A percentile compares a stretch with the other conserved stretches of the same genome.
phyloP scores from a whole-genome alignment of 1,139 yeast species.

The Yamadazyma songkhlaensis region DNA sequence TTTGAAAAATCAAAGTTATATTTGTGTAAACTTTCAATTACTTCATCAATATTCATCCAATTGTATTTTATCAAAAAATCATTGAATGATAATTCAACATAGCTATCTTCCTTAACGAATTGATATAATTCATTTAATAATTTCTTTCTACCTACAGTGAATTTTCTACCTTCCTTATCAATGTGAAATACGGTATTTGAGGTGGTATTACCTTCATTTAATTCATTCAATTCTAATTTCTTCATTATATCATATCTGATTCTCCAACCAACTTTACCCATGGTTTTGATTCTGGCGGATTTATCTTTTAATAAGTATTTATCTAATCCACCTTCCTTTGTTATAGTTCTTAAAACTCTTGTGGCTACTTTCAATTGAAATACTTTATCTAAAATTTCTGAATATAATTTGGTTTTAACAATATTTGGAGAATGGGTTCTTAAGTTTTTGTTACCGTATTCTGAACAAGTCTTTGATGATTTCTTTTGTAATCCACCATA shows the following conservation, averaged over 20 bases:
- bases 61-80: constrained; percentile 28
- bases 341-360: constrained; percentile 78
- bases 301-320: constrained; percentile 82
- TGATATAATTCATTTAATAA: constrained; percentile 55
- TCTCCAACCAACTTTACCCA: constrained; percentile 91
- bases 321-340: constrained; percentile 93
- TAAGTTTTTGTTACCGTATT: constrained; percentile 67
- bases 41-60: constrained; percentile 37
- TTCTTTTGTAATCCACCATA: constrained; percentile 86
- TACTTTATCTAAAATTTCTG: constrained; percentile 64
- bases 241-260: constrained; percentile 70
- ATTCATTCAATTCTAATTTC: constrained; percentile 23
- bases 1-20: constrained; percentile 31
- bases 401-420: constrained; percentile 73
- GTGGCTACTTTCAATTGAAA: constrained; percentile 68
- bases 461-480: constrained; percentile 77
- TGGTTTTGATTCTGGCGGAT: constrained; percentile 84
- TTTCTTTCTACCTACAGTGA: constrained; percentile 63
- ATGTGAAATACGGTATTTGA: constrained; percentile 42
- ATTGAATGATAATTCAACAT: constrained; percentile 42
- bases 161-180: constrained; percentile 45
- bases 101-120: constrained; percentile 46
- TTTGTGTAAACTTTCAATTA: constrained; percentile 36
- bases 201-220: constrained; percentile 20
- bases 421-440: constrained; percentile 84